These are phyloP conservation scores for Microbotryum lychnidis-dioicae DNA, from an alignment of 1,284 basidiomycete species.

Conservation along the genomic window DNA sequence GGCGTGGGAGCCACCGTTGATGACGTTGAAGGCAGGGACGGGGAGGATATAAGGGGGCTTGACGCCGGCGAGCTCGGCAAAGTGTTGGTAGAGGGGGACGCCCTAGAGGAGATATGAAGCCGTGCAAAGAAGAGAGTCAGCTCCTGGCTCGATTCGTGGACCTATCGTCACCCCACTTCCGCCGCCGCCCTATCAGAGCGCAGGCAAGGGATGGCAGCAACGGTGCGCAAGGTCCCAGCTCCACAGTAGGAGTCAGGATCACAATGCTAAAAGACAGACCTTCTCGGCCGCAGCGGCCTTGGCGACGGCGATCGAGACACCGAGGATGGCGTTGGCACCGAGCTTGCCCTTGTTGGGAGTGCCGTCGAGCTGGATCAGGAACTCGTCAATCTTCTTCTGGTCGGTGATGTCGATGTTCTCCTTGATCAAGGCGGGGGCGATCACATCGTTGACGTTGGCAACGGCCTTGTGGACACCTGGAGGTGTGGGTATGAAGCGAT, in stretches of 20 bases:
- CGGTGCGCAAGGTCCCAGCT: neutral
- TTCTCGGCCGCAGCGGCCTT: slow-evolving; percentile 91
- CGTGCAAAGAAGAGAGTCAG: neutral
- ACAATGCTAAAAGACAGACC: slow-evolving; percentile 21
- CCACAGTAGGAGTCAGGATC: too few species aligned
- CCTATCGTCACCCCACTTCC: neutral
- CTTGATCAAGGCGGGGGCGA: slow-evolving; percentile 84
- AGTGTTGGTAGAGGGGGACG: slow-evolving; percentile 91
- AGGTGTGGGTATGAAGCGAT: neutral
- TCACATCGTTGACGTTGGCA: slow-evolving; percentile 83
- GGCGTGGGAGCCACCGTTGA: slow-evolving; percentile 99
- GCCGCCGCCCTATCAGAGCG: neutral
- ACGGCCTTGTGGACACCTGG: slow-evolving; percentile 89
- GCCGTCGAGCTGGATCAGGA: slow-evolving; percentile 97
- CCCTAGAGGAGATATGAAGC: slow-evolving; percentile 43
- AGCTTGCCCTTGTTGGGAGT: slow-evolving; percentile 99
- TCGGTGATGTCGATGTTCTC: slow-evolving; percentile 76
- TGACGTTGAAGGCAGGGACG: slow-evolving; percentile 92
- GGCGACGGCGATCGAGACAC: slow-evolving; percentile 92
- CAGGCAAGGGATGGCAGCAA: neutral
- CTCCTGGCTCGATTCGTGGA: neutral
- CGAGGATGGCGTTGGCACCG: slow-evolving; percentile 98
- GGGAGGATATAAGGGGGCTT: slow-evolving; percentile 89
- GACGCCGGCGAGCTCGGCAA: slow-evolving; percentile 89
- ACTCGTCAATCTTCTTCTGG: slow-evolving; percentile 95